Conservation (phyloP, 352 stramenopile species). For the Globisporangium polare region DNA sequence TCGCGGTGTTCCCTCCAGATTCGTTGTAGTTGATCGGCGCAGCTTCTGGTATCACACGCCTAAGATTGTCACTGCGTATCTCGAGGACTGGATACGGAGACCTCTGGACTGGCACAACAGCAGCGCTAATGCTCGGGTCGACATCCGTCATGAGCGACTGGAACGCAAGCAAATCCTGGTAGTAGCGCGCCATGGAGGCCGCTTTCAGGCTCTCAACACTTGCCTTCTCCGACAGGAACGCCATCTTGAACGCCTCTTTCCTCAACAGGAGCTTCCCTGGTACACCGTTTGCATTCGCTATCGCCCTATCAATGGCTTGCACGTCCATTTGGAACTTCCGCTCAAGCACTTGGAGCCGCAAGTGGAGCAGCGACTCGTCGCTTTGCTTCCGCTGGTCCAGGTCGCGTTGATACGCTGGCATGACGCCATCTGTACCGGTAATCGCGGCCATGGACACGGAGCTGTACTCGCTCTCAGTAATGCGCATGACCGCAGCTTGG, state of each 20-base stretch:
- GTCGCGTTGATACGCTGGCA: slow-evolving; percentile 31
- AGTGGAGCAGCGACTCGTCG: slow-evolving; percentile 42
- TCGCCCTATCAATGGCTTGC: slow-evolving; percentile 16
- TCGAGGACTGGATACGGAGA: not conserved
- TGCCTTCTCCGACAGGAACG: slow-evolving; percentile 43
- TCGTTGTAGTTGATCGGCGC: not conserved
- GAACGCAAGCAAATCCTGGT: slow-evolving; percentile 57
- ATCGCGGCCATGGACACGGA: not conserved
- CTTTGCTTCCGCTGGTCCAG: slow-evolving; percentile 47
- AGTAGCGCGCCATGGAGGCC: slow-evolving; percentile 52
- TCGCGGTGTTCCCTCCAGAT: not conserved
- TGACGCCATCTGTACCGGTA: slow-evolving; percentile 9
- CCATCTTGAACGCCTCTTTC: slow-evolving; percentile 37
- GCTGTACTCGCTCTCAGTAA: not conserved
- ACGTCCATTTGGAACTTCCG: slow-evolving; percentile 32
- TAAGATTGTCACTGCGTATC: not conserved
- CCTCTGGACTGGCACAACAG: not conserved
- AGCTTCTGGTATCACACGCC: not conserved
- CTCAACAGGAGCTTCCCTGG: slow-evolving; percentile 13
- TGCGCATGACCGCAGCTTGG: not conserved
- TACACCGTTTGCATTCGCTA: not conserved
- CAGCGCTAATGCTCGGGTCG: not conserved
- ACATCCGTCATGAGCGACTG: slow-evolving; percentile 27
- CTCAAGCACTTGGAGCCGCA: slow-evolving; percentile 42
- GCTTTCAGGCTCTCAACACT: slow-evolving; percentile 53